Evolutionary conservation across 768 basidiomycete species (phyloP).

Genomic region (Pleurotus tuoliensis): DNA sequence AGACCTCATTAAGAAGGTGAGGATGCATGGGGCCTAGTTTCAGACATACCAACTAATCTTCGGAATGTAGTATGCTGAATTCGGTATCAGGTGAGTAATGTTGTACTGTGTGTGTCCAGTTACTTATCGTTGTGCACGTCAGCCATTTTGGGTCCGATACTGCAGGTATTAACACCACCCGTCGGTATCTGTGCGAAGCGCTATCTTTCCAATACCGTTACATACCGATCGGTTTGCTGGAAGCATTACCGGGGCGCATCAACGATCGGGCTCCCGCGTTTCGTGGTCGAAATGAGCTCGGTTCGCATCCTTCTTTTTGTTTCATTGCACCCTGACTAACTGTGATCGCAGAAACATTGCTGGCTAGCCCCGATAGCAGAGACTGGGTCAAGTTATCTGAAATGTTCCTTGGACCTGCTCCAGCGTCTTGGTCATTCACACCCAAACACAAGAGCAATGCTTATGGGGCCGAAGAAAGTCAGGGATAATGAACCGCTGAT

Average conservation of each 20-base stretch:
- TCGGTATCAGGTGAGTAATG: conserved; percentile 64
- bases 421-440: conserved; percentile 78
- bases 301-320: conserved; percentile 35
- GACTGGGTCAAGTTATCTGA: conserved; percentile 95
- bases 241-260: conserved; percentile 71
- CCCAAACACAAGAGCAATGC: conserved; percentile 96
- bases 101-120: background rate
- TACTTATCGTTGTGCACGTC: conserved; percentile 2
- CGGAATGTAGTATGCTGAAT: conserved; percentile 70
- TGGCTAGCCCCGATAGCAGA: conserved; percentile 71
- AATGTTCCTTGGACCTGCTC: conserved; percentile 90
- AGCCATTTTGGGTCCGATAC: conserved; percentile 88
- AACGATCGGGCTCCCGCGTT: conserved; percentile 92
- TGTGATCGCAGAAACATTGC: conserved; percentile 61
- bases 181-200: conserved; percentile 92
- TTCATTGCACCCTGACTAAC: background rate
- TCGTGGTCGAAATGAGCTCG: conserved; percentile 82
- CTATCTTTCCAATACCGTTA: conserved; percentile 97
- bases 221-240: conserved; percentile 88
- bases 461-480: conserved; percentile 60
- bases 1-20: conserved; percentile 71
- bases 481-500: conserved; percentile 27
- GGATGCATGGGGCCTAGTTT: conserved; percentile 12
- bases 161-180: conserved; percentile 83
- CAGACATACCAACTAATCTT: background rate